Conservation (phyloP, 352 stramenopile species). For the Phytophthora ohioensis region DNA sequence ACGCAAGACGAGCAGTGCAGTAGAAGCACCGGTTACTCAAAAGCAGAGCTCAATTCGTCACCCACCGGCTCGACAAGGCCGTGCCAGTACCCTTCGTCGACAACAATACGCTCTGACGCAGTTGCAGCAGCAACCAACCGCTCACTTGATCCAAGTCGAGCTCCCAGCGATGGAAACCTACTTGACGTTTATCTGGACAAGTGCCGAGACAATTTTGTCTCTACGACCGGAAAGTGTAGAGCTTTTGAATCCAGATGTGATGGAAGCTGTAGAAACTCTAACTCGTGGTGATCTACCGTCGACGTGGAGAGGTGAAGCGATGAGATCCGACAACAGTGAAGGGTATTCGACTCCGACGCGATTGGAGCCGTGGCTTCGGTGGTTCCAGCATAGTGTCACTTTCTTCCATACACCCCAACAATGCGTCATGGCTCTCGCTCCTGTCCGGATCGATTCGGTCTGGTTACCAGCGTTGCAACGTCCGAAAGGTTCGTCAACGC, state of each 20-base stretch:
- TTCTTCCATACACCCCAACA: slow-evolving; percentile 49
- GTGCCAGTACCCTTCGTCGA: slow-evolving; percentile 11
- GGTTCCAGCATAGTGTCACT: slow-evolving; percentile 38
- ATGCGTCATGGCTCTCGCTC: slow-evolving; percentile 15
- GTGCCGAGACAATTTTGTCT: slow-evolving; percentile 46
- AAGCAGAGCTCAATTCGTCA: slow-evolving; percentile 15
- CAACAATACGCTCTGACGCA: slow-evolving; percentile 29
- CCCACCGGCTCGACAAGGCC: slow-evolving; percentile 9
- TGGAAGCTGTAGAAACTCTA: slow-evolving; percentile 29
- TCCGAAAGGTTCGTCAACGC: slow-evolving; percentile 46
- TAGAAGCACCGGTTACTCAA: neutral
- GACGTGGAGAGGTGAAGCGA: slow-evolving; percentile 17
- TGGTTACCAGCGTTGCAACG: slow-evolving; percentile 53
- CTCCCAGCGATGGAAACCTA: slow-evolving; percentile 62
- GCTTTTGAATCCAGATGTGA: slow-evolving; percentile 25
- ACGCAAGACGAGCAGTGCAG: slow-evolving; percentile 12
- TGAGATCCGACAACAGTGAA: slow-evolving; percentile 3
- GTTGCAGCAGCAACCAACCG: slow-evolving; percentile 38
- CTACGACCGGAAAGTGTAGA: slow-evolving; percentile 33
- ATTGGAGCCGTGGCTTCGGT: slow-evolving; percentile 37
- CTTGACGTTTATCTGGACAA: slow-evolving; percentile 50
- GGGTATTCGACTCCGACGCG: slow-evolving; percentile 37
- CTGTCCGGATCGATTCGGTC: slow-evolving; percentile 30
- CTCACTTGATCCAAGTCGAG: slow-evolving; percentile 55
- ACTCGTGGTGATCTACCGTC: slow-evolving; percentile 21